phyloP scores from a whole-genome alignment of 2,329 filamentous ascomycete species.

The Cordyceps farinosa region DNA sequence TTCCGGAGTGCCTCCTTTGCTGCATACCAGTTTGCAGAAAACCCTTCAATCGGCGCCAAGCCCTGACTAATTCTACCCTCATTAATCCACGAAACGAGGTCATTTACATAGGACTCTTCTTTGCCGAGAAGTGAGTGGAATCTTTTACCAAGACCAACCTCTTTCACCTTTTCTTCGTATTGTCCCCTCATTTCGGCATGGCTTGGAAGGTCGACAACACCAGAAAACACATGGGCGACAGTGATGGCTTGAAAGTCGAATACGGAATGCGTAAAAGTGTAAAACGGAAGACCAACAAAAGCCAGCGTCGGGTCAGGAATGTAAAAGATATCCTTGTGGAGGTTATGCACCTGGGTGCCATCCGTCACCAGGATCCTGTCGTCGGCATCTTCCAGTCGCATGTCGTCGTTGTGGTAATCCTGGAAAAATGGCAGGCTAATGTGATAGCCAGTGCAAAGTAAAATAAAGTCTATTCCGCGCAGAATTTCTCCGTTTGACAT shows the following conservation, averaged over 20 bases:
- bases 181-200: not conserved
- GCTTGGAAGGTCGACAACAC: slow-evolving; percentile 23
- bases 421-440: slow-evolving; percentile 62
- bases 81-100: not conserved
- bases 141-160: not conserved
- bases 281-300: slow-evolving; percentile 63
- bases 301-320: slow-evolving; percentile 61
- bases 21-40: not conserved
- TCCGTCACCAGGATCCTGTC: slow-evolving; percentile 58
- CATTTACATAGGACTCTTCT: not conserved
- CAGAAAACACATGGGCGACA: slow-evolving; percentile 54
- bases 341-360: slow-evolving; percentile 60
- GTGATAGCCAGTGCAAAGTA: slow-evolving; percentile 22
- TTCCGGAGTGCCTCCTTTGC: not conserved
- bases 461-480: slow-evolving; percentile 46
- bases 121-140: not conserved
- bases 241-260: slow-evolving; percentile 68
- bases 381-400: slow-evolving; percentile 43
- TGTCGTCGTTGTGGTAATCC: slow-evolving; percentile 40
- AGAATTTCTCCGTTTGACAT: slow-evolving; percentile 53
- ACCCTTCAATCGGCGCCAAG: not conserved
- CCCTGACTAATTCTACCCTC: not conserved
- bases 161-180: not conserved
- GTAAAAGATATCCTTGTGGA: slow-evolving; percentile 70
- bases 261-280: slow-evolving; percentile 63